phyloP scores from a whole-genome alignment of 345 rosid species.

The Sapria himalayana region DNA sequence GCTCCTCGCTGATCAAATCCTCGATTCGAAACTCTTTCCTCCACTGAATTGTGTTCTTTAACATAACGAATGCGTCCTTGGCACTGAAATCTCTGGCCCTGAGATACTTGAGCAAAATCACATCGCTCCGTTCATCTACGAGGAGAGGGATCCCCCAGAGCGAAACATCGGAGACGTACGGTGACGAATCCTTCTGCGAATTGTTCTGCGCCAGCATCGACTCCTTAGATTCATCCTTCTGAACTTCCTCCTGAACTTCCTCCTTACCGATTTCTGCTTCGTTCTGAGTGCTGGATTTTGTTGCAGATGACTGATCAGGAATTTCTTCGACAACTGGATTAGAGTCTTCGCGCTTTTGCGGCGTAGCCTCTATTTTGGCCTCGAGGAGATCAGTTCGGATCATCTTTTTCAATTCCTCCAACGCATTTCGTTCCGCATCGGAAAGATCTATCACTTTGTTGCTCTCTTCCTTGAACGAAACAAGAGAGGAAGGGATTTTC shows the following conservation, averaged over 20 bases:
- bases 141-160: constrained; percentile 72
- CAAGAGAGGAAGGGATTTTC: constrained; percentile 19
- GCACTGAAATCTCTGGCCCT: constrained; percentile 74
- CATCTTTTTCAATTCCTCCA: constrained; percentile 21
- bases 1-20: constrained; percentile 39
- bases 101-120: constrained; percentile 49
- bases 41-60: constrained; percentile 57
- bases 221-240: constrained; percentile 10
- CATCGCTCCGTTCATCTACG: constrained; percentile 48
- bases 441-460: constrained; percentile 36
- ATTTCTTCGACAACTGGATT: too few species aligned
- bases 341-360: too few species aligned
- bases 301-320: too few species aligned
- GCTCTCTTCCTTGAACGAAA: constrained; percentile 54
- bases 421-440: constrained; percentile 20
- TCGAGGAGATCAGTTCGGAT: constrained; percentile 22
- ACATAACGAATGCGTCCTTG: constrained; percentile 52
- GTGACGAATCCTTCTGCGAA: constrained; percentile 8
- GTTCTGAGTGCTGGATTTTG: too few species aligned
- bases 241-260: constrained; percentile 9
- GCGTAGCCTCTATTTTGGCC: constrained; percentile 13
- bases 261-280: too few species aligned
- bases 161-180: constrained; percentile 23
- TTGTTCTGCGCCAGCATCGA: constrained; percentile 1
- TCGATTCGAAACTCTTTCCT: constrained; percentile 50